Percentiles rank a stretch among this genome's conserved stretches.
These are phyloP conservation scores for Mycosphaerella sp. DNA, from an alignment of 2,329 filamentous ascomycete genomes.

Conservation along the genomic window DNA sequence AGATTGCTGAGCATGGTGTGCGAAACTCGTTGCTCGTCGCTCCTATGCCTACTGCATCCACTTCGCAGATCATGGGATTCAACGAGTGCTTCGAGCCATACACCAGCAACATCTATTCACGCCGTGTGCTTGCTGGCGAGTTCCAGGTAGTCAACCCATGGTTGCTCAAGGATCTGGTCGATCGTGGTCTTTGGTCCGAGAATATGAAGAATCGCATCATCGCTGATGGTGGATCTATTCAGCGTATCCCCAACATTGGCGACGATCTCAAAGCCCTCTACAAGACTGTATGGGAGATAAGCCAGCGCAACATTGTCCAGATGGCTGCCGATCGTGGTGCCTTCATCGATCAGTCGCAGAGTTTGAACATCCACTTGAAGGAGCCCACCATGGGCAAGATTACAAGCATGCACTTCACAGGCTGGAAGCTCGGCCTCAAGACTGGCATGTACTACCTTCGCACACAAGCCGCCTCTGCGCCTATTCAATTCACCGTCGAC, in stretches of 20 bases:
- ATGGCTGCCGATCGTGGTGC: constrained; percentile 98
- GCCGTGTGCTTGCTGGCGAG: constrained; percentile 93
- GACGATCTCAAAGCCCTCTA: constrained; percentile 93
- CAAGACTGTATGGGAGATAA: constrained; percentile 99
- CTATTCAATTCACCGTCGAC: constrained; percentile 98
- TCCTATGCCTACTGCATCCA: constrained; percentile 96
- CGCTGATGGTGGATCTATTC: constrained; percentile 87
- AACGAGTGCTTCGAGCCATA: constrained; percentile 99
- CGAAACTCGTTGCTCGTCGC: constrained; percentile 94
- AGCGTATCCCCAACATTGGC: constrained; percentile 95
- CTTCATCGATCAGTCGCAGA: constrained; percentile 98
- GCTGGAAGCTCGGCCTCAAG: constrained; percentile 99
- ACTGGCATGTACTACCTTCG: constrained; percentile 99
- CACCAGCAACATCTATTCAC: constrained; percentile 99
- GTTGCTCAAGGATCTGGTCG: constrained; percentile 95
- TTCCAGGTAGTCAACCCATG: constrained; percentile 99
- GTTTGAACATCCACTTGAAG: constrained; percentile 98
- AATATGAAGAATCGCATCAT: constrained; percentile 99
- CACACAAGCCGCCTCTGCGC: constrained; percentile 91
- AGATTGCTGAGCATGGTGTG: constrained; percentile 87
- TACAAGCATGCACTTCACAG: constrained; percentile 98
- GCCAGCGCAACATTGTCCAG: constrained; percentile 88
- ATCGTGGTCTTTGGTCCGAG: constrained; percentile 97
- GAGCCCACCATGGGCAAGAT: constrained; percentile 99
- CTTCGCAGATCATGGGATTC: constrained; percentile 95